A percentile compares a stretch with the other conserved stretches of the same genome.
These are phyloP conservation scores for Colletotrichum sp. DNA, from an alignment of 2,329 filamentous ascomycete species.

Conservation along the genomic window DNA sequence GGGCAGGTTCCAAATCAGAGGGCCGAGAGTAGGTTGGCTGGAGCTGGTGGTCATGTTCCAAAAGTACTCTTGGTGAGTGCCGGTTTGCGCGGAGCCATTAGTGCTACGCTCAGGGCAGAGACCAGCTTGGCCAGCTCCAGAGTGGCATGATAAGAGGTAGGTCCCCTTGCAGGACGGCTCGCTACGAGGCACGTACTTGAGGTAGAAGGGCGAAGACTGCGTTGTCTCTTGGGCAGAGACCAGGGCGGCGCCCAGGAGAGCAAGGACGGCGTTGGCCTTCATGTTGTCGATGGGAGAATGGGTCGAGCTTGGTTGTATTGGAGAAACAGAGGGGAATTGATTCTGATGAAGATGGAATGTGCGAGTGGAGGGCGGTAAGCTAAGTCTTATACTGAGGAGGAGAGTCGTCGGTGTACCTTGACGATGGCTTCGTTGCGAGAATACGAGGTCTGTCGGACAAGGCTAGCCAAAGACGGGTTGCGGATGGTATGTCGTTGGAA, in stretches of 20 bases:
- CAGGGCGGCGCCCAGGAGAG: background rate
- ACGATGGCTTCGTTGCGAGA: background rate
- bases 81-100: background rate
- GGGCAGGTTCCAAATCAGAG: constrained; percentile 14
- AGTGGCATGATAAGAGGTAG: constrained; percentile 15
- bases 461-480: background rate
- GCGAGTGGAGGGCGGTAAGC: background rate
- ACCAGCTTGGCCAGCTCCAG: constrained; percentile 14
- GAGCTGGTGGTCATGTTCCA: background rate
- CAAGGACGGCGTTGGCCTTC: background rate
- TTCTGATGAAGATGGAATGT: background rate
- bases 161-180: background rate
- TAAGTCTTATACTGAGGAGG: background rate
- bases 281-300: background rate
- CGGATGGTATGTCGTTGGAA: background rate
- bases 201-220: constrained; percentile 9
- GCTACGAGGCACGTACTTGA: background rate
- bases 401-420: background rate
- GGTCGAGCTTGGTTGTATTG: background rate
- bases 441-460: background rate
- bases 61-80: background rate
- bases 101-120: constrained; percentile 4
- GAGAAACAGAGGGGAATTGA: background rate
- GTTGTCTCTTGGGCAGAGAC: background rate
- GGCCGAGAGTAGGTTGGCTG: background rate